A percentile compares a stretch with the other conserved stretches of the same genome.
Conservation (phyloP, 1,284 basidiomycete species). For the Ganoderma sinense region DNA sequence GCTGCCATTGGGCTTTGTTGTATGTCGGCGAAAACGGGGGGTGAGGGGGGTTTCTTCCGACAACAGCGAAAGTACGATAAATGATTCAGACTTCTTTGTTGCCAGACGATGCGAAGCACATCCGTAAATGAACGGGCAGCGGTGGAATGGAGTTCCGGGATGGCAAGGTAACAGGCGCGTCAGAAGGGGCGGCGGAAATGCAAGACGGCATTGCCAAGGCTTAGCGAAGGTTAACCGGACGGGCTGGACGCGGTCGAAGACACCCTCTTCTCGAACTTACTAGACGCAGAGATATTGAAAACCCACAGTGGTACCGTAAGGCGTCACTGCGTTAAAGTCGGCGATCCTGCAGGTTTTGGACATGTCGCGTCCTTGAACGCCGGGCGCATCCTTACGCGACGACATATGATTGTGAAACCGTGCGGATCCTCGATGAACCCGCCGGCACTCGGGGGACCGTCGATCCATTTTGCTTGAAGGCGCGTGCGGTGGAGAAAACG, state of each 20-base stretch:
- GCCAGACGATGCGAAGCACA: not conserved
- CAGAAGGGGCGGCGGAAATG: not conserved
- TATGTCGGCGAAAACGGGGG: not conserved
- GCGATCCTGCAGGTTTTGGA: not conserved
- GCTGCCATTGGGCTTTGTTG: not conserved
- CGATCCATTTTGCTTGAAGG: not conserved
- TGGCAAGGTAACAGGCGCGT: not conserved
- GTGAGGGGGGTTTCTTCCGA: not conserved
- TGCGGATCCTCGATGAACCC: not conserved
- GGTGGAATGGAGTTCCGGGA: not conserved
- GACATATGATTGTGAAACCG: not conserved
- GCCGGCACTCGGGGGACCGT: not conserved
- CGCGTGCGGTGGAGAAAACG: not conserved
- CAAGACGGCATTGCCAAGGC: not conserved
- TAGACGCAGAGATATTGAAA: not conserved
- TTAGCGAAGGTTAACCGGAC: constrained; percentile 1
- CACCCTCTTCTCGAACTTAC: constrained; percentile 1
- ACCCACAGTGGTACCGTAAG: not conserved
- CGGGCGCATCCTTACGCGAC: not conserved
- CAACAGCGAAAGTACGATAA: not conserved
- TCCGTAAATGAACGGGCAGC: not conserved
- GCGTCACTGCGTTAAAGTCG: not conserved
- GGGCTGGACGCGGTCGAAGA: not conserved
- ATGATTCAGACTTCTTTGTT: not conserved
- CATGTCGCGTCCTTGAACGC: not conserved